Evolutionary conservation across 345 rosid genomes (phyloP), one percentile per base, ranked within the genome.

Genomic region (Salix koriyanagi): DNA sequence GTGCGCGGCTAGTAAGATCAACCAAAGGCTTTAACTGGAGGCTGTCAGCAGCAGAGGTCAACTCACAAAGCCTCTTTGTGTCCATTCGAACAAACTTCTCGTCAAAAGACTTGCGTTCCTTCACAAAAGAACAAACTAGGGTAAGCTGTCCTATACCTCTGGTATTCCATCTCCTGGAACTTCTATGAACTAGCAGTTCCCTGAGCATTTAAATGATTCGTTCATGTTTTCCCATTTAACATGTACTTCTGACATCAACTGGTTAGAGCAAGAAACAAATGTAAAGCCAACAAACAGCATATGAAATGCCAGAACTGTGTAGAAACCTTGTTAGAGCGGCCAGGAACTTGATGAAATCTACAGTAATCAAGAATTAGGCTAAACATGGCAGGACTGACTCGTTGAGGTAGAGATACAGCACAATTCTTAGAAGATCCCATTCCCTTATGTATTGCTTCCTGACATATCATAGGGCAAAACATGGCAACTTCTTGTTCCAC

Each of bases 31-130:
- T 89, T 78, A 94, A 82, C 84, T 92, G 97, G 80, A 94, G 94
- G 86, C 97, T 90, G 74, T 90, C 97, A 61, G 97, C 97, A 44
- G 98, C 98, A 75, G 97, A 90, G 48, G 94, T 91, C 91, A 94
- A 82, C 85, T 92, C 98, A 86, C 97, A 93, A 9, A 94, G 91
- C 86, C 85, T 90, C 80, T 90, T 92, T 69, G 94, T 90, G 74
- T 91, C 97, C 97, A 92, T 90, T 70, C 97, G 88, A 76, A 91
- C 86, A 72, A 92, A 92, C 84, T 83, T 94, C 75, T 94, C 97
- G 74, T 92, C 97, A 83, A 85, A 94, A 73, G 87, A 83, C 80
- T 91, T 94, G 69, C 90, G 89, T 75, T 94, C 98, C 98, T 92
- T 80, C 7, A 66, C 32, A 82, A 39, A 74, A 76, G 30, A 75